phyloP scores from a whole-genome alignment of 768 basidiomycete species.

The Epithele typhae region DNA sequence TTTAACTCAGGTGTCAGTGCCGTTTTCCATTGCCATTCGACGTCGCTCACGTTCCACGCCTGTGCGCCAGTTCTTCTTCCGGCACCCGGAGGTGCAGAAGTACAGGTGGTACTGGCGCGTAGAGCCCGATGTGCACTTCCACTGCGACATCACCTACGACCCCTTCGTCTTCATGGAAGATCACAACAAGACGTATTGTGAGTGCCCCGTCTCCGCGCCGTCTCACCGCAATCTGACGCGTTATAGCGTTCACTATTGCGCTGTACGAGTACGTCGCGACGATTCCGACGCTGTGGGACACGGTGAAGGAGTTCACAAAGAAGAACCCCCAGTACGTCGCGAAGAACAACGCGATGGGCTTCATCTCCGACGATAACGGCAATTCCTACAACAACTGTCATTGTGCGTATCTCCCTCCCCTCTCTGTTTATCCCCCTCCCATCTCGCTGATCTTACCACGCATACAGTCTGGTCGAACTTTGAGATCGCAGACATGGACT shows the following conservation, averaged over 20 bases:
- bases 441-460: neutral
- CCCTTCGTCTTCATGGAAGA: constrained; percentile 74
- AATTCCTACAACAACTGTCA: constrained; percentile 63
- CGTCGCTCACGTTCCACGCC: neutral
- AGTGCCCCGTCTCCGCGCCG: neutral
- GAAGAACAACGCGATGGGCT: constrained; percentile 55
- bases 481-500: constrained; percentile 83
- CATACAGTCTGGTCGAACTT: constrained; percentile 59
- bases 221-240: neutral
- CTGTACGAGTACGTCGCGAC: constrained; percentile 63
- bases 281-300: constrained; percentile 58
- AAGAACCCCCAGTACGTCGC: constrained; percentile 52
- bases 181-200: constrained; percentile 64
- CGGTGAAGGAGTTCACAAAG: constrained; percentile 54
- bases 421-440: neutral
- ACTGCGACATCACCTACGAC: constrained; percentile 61
- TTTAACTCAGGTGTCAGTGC: constrained; percentile 62
- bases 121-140: constrained; percentile 71
- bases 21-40: neutral
- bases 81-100: constrained; percentile 57
- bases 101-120: constrained; percentile 56
- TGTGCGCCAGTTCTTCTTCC: constrained; percentile 48
- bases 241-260: constrained; percentile 54
- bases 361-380: constrained; percentile 64
- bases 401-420: constrained; percentile 36